Percentiles rank a stretch among this genome's conserved stretches.
These are phyloP conservation scores for Rhinocladiella similis DNA, from an alignment of 2,329 filamentous ascomycete genomes.

Conservation along the genomic window DNA sequence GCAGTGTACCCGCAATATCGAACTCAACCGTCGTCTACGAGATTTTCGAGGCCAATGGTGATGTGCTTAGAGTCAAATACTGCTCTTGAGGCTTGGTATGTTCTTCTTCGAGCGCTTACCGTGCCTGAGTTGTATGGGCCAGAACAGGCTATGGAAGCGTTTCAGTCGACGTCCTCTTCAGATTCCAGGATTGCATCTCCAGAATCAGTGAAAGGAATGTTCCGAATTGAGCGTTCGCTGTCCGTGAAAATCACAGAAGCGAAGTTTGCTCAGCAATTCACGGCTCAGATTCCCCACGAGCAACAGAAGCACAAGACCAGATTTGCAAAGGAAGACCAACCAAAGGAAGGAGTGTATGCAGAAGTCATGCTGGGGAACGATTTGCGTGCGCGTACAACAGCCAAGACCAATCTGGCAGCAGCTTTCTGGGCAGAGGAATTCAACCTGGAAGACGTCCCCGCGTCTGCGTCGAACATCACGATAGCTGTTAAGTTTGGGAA, in stretches of 20 bases:
- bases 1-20: conserved; percentile 95
- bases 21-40: conserved; percentile 68
- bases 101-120: conserved; percentile 84
- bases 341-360: conserved; percentile 46
- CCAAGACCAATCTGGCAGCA: conserved; percentile 45
- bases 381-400: conserved; percentile 49
- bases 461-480: conserved; percentile 47
- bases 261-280: conserved; percentile 45
- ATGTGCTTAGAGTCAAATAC: conserved; percentile 82
- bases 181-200: conserved; percentile 30
- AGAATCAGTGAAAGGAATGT: conserved; percentile 57
- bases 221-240: conserved; percentile 64
- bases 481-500: conserved; percentile 49
- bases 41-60: conserved; percentile 83
- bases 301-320: conserved; percentile 26
- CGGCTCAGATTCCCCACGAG: conserved; percentile 6
- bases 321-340: conserved; percentile 19
- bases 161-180: conserved; percentile 44
- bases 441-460: conserved; percentile 47
- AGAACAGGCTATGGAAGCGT: conserved; percentile 40
- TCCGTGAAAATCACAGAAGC: conserved; percentile 63
- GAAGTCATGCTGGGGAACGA: conserved; percentile 52
- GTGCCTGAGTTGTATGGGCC: conserved; percentile 85
- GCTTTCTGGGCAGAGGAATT: conserved; percentile 54
- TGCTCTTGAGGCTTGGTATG: conserved; percentile 97